These are phyloP conservation scores for Hyparrhenia diplandra DNA, from an alignment of 176 grass and related monocot species.

Conservation along the genomic window DNA sequence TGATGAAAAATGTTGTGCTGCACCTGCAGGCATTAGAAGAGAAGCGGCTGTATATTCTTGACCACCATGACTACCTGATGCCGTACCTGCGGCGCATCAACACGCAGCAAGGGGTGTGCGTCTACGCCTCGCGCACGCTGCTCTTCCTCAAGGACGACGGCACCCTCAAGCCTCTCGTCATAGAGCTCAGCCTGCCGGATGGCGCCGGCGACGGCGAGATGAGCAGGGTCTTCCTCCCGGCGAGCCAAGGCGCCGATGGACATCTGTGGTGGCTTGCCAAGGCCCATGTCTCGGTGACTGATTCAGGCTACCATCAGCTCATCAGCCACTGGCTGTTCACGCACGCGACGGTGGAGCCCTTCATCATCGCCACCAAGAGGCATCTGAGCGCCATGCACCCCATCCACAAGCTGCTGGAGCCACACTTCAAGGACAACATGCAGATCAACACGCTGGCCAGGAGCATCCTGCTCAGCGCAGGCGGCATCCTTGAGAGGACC, in stretches of 20 bases:
- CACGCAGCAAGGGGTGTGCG: constrained; percentile 44
- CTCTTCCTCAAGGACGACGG: constrained; percentile 65
- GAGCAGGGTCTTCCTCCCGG: constrained; percentile 61
- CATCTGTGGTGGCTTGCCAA: constrained; percentile 80
- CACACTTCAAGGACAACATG: constrained; percentile 94
- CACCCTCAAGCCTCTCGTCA: constrained; percentile 55
- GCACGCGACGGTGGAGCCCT: constrained; percentile 83
- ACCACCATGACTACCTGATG: constrained; percentile 97
- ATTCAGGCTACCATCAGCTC: constrained; percentile 96
- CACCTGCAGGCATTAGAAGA: constrained; percentile 54
- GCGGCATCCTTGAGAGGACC: constrained; percentile 69
- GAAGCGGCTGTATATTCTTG: constrained; percentile 62
- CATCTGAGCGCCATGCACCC: constrained; percentile 91
- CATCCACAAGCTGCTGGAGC: constrained; percentile 81
- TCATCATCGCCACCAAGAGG: constrained; percentile 83
- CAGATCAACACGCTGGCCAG: constrained; percentile 85
- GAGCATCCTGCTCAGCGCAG: constrained; percentile 75
- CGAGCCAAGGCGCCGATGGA: constrained; percentile 22
- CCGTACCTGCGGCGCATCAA: constrained; percentile 75
- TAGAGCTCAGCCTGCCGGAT: constrained; percentile 71
- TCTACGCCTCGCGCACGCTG: constrained; percentile 90
- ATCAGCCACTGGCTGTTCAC: constrained; percentile 92
- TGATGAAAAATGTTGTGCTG: too few species aligned
- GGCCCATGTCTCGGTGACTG: constrained; percentile 77
- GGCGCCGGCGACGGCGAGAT: constrained; percentile 6